phyloP scores from a whole-genome alignment of 805 yeast species.

The Candida boidinii region DNA sequence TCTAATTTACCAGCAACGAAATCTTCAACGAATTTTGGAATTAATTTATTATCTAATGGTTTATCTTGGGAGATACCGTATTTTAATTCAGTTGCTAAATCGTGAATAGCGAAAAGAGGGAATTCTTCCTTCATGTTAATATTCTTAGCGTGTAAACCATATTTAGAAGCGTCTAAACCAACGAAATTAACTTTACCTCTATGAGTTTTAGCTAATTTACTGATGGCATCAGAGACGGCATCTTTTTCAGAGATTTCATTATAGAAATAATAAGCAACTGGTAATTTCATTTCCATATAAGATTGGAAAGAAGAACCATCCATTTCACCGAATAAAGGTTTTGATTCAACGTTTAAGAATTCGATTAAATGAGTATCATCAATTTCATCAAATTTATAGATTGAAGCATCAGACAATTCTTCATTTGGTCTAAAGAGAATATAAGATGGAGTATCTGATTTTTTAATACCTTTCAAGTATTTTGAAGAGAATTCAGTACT shows the following conservation, averaged over 20 bases:
- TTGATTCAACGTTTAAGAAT: slow-evolving; percentile 53
- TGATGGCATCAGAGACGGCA: slow-evolving; percentile 41
- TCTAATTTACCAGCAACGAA: slow-evolving; percentile 56
- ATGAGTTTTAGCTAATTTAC: slow-evolving; percentile 59
- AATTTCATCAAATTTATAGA: slow-evolving; percentile 28
- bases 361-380: slow-evolving; percentile 29
- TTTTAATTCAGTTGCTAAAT: slow-evolving; percentile 57
- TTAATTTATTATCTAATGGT: slow-evolving; percentile 40
- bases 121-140: slow-evolving; percentile 76
- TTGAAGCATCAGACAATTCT: slow-evolving; percentile 39
- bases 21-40: slow-evolving; percentile 54
- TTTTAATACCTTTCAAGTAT: slow-evolving; percentile 24
- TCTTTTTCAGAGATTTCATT: slow-evolving; percentile 58
- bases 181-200: slow-evolving; percentile 82
- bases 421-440: slow-evolving; percentile 39
- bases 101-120: slow-evolving; percentile 90
- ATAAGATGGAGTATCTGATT: slow-evolving; percentile 34
- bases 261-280: slow-evolving; percentile 86
- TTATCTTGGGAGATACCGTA: slow-evolving; percentile 63
- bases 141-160: slow-evolving; percentile 80
- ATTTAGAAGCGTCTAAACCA: slow-evolving; percentile 73
- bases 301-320: slow-evolving; percentile 67
- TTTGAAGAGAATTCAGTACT: slow-evolving; percentile 25
- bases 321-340: slow-evolving; percentile 85
- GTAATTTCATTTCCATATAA: slow-evolving; percentile 65